phyloP scores from a whole-genome alignment of 345 rosid genomes.

The Eucalyptus guilfoylei region DNA sequence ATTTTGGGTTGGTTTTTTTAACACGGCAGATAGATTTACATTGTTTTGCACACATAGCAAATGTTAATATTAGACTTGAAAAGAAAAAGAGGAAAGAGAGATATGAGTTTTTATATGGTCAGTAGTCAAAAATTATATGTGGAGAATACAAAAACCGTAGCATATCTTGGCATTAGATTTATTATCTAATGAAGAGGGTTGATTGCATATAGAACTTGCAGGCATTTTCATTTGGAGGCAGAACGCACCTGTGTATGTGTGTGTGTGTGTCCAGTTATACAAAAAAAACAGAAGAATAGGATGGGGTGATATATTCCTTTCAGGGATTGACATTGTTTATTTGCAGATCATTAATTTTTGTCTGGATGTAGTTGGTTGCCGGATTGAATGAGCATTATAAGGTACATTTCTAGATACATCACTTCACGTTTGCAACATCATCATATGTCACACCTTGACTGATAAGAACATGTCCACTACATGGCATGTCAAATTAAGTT shows the following conservation, averaged over 20 bases:
- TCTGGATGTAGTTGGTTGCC: background rate
- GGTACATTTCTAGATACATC: background rate
- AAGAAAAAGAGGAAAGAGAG: background rate
- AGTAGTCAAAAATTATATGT: background rate
- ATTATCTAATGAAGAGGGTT: background rate
- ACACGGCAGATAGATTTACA: fast-evolving
- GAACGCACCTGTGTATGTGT: background rate
- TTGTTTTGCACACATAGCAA: background rate
- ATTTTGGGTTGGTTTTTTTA: background rate
- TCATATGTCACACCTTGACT: background rate
- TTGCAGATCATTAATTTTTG: background rate
- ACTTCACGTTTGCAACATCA: background rate
- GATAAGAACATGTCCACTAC: background rate
- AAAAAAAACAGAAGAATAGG: background rate
- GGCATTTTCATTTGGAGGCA: background rate
- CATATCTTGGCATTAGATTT: background rate
- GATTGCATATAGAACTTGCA: background rate
- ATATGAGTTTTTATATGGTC: background rate
- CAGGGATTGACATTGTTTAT: background rate
- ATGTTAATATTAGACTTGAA: background rate
- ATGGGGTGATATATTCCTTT: background rate
- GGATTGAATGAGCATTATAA: background rate
- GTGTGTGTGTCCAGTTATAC: background rate
- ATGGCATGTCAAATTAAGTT: background rate
- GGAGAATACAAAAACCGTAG: background rate